Base-by-base conservation (phyloP, 768 basidiomycete species). In the Pulveroboletus sp. region DNA sequence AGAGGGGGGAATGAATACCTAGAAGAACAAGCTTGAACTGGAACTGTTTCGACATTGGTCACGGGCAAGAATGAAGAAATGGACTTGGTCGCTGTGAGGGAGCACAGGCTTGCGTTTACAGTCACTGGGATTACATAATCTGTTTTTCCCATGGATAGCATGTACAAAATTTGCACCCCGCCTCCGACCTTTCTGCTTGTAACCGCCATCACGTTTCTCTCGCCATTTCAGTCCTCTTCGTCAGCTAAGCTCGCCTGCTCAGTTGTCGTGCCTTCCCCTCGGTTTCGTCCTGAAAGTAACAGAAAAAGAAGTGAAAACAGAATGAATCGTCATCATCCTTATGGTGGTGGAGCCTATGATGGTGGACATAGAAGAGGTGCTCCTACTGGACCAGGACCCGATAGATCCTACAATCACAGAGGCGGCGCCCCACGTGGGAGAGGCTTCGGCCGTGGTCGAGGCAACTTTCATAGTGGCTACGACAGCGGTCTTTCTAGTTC, bases 1-100 rank as follows among this genome's bases (percentile, higher is more conserved):
- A 13, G 39, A 5, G 10, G 19, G n/a, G 4, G 12, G 1, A 25
- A 29, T 17, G 13, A 73, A 55, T 52, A 90, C 97, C 97, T 53
- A 97, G 82, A 39, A 97, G 81, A 55, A 97, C 95, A 57, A 98
- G 87, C 69, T 97, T 97, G 76, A 95, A 97, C 71, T 92, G 90
- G 58, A 79, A 89, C 72, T 93, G 90, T 69, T 89, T 90, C 51
- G 91, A 90, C 91, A 94, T 94, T 71, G 71, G 52, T 56, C 71
- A 57, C 67, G 65, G 55, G 58, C 52, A 56, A 59, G 51, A 32
- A 53, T 27, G 43, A 53, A 62, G 56, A 57, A 58, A 47, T 23
- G 41, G 47, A 39, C 35, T 35, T 59, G 65, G 52, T 29, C 38
- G 42, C 32, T 34, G 33, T 45, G 40, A 32, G 35, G 41, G 29